These are phyloP conservation scores for Calycina marina DNA, from an alignment of 2,329 filamentous ascomycete species.

Conservation along the genomic window DNA sequence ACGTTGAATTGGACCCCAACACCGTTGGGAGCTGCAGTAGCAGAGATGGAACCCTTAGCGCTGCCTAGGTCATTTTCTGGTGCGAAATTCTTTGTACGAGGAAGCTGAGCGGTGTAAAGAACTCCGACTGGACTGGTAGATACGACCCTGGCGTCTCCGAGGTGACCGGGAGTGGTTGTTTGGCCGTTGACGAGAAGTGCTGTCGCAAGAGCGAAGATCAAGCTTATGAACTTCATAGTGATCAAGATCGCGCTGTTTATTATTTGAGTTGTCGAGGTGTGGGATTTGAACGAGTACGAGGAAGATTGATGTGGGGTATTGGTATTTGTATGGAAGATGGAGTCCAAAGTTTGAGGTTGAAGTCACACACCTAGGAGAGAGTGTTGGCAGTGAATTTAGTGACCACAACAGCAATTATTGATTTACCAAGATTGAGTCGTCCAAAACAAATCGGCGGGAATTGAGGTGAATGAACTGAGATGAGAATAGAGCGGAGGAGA, in stretches of 20 bases:
- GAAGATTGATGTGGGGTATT: background rate
- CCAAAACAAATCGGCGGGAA: too few relatives aligned
- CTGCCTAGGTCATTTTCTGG: conserved; percentile 33
- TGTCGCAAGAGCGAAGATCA: conserved; percentile 1
- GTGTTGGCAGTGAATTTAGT: too few relatives aligned
- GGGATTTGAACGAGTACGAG: background rate
- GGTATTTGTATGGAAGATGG: background rate
- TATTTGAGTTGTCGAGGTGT: too few relatives aligned
- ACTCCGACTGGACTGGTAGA: conserved; percentile 39
- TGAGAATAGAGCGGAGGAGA: background rate
- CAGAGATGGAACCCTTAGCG: conserved; percentile 37
- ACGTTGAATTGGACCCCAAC: conserved; percentile 41
- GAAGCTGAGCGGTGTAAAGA: conserved; percentile 41
- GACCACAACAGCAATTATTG: too few relatives aligned
- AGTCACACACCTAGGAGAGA: too few relatives aligned
- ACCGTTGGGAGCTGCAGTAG: conserved; percentile 31
- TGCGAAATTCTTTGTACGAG: conserved; percentile 30
- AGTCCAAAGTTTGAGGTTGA: background rate
- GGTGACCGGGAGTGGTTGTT: conserved; percentile 16
- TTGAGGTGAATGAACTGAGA: background rate
- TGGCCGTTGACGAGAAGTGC: conserved; percentile 8
- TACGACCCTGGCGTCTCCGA: conserved; percentile 36
- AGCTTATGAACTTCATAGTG: conserved; percentile 4
- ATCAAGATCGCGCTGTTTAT: too few relatives aligned
- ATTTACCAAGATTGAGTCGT: too few relatives aligned